These are phyloP conservation scores for Geotrichum restrictum DNA, from an alignment of 1,139 yeast genomes.

Conservation along the genomic window DNA sequence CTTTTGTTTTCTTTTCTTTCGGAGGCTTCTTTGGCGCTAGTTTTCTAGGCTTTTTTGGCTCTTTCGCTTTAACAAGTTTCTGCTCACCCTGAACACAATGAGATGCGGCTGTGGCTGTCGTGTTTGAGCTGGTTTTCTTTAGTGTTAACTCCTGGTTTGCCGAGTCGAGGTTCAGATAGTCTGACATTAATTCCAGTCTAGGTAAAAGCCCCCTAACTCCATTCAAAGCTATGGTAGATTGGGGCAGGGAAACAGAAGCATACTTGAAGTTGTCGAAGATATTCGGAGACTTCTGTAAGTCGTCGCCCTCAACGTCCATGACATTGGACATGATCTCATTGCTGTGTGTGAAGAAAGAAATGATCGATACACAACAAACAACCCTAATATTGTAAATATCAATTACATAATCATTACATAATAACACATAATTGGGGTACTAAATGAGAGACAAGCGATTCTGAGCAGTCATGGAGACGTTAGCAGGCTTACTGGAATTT, in stretches of 20 bases:
- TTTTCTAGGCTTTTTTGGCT: neutral
- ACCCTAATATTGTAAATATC: too few relatives aligned
- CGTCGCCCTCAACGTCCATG: neutral
- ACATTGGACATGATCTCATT: constrained; percentile 4
- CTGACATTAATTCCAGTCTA: too few relatives aligned
- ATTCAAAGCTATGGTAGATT: too few relatives aligned
- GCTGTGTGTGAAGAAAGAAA: neutral
- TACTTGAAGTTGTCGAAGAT: neutral
- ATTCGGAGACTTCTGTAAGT: neutral
- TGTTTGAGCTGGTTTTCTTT: too few relatives aligned
- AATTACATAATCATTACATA: neutral
- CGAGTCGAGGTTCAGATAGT: too few relatives aligned
- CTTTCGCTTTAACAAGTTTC: neutral
- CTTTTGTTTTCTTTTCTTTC: neutral
- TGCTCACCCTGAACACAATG: too few relatives aligned
- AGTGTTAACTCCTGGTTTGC: too few relatives aligned
- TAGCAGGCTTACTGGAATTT: constrained; percentile 9
- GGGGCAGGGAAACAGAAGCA: neutral
- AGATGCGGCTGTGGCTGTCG: neutral
- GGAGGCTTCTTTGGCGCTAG: neutral
- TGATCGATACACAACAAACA: too few relatives aligned
- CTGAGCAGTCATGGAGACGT: neutral
- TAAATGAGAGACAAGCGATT: neutral
- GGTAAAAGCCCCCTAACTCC: too few relatives aligned
- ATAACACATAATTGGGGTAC: neutral